Percentiles rank a stretch among this genome's conserved stretches.
Conservation (phyloP, 1,284 basidiomycete species). For the Ceratorhiza oryzae-sativae region DNA sequence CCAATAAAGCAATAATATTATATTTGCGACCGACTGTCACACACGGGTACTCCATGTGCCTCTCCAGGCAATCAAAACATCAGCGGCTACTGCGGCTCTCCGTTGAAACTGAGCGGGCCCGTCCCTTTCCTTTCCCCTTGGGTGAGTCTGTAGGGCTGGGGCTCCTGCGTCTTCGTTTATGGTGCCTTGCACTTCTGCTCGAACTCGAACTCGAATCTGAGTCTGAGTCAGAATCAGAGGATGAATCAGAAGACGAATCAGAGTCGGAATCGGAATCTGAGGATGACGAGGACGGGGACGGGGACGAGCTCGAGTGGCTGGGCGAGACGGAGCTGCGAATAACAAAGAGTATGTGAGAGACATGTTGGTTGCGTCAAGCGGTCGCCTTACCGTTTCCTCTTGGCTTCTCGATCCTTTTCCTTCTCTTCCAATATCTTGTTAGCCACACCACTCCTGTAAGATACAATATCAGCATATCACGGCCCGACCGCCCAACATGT, state of each 20-base stretch:
- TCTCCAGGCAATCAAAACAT: neutral
- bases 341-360: neutral
- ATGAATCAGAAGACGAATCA: conserved; percentile 43
- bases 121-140: conserved; percentile 21
- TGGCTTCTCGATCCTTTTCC: conserved; percentile 69
- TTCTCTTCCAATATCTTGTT: conserved; percentile 75
- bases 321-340: conserved; percentile 44
- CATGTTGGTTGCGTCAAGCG: neutral
- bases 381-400: conserved; percentile 46
- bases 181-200: conserved; percentile 5
- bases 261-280: conserved; percentile 53
- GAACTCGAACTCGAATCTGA: conserved; percentile 35
- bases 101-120: conserved; percentile 14
- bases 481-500: neutral
- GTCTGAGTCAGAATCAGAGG: conserved; percentile 4
- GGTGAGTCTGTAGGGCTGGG: neutral
- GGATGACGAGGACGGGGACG: conserved; percentile 27
- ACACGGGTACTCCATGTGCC: no score
- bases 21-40: neutral
- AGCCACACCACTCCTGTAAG: conserved; percentile 67
- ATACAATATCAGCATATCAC: conserved; percentile 1
- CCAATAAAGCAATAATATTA: conserved; percentile 31
- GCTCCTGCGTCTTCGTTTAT: conserved; percentile 23
- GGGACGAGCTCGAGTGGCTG: conserved; percentile 11
- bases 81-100: conserved; percentile 22